These are phyloP conservation scores for Auriscalpium orientale DNA, from an alignment of 768 basidiomycete genomes.

Conservation along the genomic window DNA sequence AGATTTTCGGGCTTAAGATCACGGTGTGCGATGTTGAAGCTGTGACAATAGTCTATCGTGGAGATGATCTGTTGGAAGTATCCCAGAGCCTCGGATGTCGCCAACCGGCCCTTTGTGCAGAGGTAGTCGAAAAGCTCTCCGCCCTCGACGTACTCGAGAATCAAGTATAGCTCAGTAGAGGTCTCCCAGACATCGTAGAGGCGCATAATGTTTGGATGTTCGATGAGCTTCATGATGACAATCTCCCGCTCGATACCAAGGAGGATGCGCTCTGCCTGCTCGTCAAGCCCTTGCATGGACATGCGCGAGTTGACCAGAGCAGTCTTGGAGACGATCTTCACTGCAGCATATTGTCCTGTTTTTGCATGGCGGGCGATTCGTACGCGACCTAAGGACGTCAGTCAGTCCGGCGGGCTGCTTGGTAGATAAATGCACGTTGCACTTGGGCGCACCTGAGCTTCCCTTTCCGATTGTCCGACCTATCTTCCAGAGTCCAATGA, in stretches of 20 bases:
- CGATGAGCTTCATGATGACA: slow-evolving; percentile 94
- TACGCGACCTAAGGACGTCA: slow-evolving; percentile 61
- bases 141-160: slow-evolving; percentile 91
- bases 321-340: slow-evolving; percentile 88
- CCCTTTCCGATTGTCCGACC: slow-evolving; percentile 50
- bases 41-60: slow-evolving; percentile 87
- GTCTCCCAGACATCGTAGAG: slow-evolving; percentile 98
- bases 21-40: slow-evolving; percentile 90
- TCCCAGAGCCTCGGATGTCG: slow-evolving; percentile 61
- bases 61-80: slow-evolving; percentile 94
- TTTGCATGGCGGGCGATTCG: slow-evolving; percentile 82
- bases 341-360: slow-evolving; percentile 83
- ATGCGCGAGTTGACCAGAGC: slow-evolving; percentile 55
- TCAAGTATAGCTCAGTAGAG: slow-evolving; percentile 77
- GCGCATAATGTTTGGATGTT: slow-evolving; percentile 90
- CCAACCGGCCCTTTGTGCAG: slow-evolving; percentile 67
- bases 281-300: slow-evolving; percentile 61
- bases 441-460: slow-evolving; percentile 34
- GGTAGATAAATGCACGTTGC: too few relatives aligned
- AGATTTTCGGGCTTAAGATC: slow-evolving; percentile 92
- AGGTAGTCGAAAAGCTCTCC: slow-evolving; percentile 94
- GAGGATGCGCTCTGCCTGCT: slow-evolving; percentile 68
- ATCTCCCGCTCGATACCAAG: slow-evolving; percentile 89
- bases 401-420: background rate
- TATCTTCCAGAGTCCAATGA: slow-evolving; percentile 48